Evolutionary conservation across 1,139 yeast genomes (phyloP).

Genomic region (Blastobotrys arbuscula): DNA sequence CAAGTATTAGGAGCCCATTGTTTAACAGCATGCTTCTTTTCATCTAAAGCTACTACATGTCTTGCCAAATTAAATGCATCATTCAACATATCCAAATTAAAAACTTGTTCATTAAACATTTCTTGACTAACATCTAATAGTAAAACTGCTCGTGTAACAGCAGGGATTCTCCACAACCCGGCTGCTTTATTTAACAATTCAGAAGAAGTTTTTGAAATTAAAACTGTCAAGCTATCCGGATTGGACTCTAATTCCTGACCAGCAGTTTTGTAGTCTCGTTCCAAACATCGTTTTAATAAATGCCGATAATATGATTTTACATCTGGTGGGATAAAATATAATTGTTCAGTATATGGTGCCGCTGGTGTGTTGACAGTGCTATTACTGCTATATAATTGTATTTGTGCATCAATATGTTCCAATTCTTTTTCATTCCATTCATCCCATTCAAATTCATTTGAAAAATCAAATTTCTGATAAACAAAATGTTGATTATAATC

Average conservation of each 20-base stretch:
- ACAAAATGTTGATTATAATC: constrained; percentile 41
- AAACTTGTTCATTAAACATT: constrained; percentile 56
- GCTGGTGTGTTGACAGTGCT: constrained; percentile 3
- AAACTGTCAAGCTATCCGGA: constrained; percentile 32
- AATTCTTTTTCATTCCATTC: constrained; percentile 50
- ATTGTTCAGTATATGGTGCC: constrained; percentile 11
- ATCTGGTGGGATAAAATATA: constrained; percentile 30
- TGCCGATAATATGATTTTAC: constrained; percentile 40
- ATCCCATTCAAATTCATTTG: constrained; percentile 38
- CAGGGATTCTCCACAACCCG: constrained; percentile 57
- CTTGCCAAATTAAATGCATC: constrained; percentile 41
- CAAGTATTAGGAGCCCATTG: constrained; percentile 42
- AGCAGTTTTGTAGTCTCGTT: constrained; percentile 30
- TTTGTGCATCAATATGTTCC: constrained; percentile 37
- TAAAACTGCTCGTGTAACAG: constrained; percentile 47
- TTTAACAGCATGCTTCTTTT: constrained; percentile 22
- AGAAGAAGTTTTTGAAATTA: constrained; percentile 38
- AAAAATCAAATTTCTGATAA: constrained; percentile 41
- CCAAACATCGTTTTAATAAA: constrained; percentile 30
- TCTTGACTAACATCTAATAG: constrained; percentile 42
- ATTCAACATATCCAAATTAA: constrained; percentile 53
- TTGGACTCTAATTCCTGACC: constrained; percentile 23
- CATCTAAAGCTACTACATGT: constrained; percentile 36
- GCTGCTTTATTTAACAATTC: constrained; percentile 45
- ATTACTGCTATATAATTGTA: constrained; percentile 19